Percentiles rank a stretch among this genome's conserved stretches.
Conservation (phyloP, 2,329 filamentous ascomycete genomes). For the Acarospora socialis region DNA sequence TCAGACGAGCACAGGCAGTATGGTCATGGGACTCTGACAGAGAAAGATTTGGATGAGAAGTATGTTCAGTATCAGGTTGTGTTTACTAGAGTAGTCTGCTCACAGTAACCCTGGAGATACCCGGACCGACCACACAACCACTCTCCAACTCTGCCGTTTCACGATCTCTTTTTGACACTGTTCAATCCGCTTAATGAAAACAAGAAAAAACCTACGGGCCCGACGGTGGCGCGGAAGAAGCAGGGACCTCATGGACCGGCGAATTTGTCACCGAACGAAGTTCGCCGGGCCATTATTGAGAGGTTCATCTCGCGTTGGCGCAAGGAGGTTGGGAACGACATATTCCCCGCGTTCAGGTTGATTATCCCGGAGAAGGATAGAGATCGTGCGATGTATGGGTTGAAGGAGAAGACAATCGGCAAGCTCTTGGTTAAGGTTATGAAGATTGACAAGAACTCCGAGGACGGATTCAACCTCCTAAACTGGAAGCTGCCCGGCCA, state of each 20-base stretch:
- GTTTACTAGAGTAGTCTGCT: not conserved
- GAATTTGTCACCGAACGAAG: conserved; percentile 58
- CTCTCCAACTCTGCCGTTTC: conserved; percentile 66
- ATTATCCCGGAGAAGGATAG: conserved; percentile 89
- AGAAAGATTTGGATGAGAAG: conserved; percentile 38
- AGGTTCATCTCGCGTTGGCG: conserved; percentile 80
- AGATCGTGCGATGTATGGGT: conserved; percentile 79
- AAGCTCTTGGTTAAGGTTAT: conserved; percentile 84
- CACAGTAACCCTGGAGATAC: conserved; percentile 43
- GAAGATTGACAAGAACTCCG: conserved; percentile 80
- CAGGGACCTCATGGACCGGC: conserved; percentile 43
- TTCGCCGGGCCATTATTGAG: conserved; percentile 66
- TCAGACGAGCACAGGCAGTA: conserved; percentile 38
- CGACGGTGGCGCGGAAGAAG: conserved; percentile 40
- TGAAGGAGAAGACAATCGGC: conserved; percentile 84
- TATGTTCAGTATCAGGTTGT: conserved; percentile 14
- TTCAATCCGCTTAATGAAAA: conserved; percentile 73
- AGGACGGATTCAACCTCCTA: conserved; percentile 70
- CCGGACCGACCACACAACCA: conserved; percentile 72
- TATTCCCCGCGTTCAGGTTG: conserved; percentile 82
- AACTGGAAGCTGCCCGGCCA: conserved; percentile 87
- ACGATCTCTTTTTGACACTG: conserved; percentile 58
- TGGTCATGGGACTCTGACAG: conserved; percentile 27
- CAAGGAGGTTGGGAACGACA: conserved; percentile 74
- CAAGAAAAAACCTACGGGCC: conserved; percentile 53